phyloP scores from a whole-genome alignment of 345 rosid species.

The Hibiscus mutabilis region DNA sequence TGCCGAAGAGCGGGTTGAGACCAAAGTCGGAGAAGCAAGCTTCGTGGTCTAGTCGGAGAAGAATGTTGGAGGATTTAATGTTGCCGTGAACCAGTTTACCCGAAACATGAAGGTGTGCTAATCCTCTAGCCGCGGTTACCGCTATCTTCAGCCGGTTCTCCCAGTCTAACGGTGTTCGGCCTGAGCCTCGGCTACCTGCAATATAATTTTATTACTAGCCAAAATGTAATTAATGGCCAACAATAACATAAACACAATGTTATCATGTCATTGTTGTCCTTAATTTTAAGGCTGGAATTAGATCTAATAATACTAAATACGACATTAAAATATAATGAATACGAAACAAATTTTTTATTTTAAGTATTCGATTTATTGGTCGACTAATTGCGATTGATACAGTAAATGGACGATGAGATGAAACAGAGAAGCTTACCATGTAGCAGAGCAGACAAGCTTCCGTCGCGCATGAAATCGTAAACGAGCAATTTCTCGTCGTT shows the following conservation, averaged over 20 bases:
- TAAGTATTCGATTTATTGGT: too few relatives aligned
- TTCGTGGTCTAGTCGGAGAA: conserved; percentile 63
- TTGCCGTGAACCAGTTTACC: conserved; percentile 80
- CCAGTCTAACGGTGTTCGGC: conserved; percentile 91
- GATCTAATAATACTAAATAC: too few relatives aligned
- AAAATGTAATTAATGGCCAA: too few relatives aligned
- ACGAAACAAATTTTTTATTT: too few relatives aligned
- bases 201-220: too few relatives aligned
- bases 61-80: conserved; percentile 84
- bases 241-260: too few relatives aligned
- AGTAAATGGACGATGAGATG: background rate
- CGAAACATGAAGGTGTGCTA: conserved; percentile 61
- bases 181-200: conserved; percentile 89
- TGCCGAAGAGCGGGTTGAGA: conserved; percentile 67
- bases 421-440: conserved; percentile 48
- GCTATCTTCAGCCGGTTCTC: conserved; percentile 80
- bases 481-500: conserved; percentile 93
- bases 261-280: too few relatives aligned
- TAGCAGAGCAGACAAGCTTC: conserved; percentile 88
- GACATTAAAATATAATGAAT: too few relatives aligned
- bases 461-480: conserved; percentile 72
- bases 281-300: too few relatives aligned
- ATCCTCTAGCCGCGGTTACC: conserved; percentile 60
- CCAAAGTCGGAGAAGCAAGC: conserved; percentile 68
- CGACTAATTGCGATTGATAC: too few relatives aligned